phyloP scores from a whole-genome alignment of 2,329 filamentous ascomycete species.

The Colletotrichum phormii region DNA sequence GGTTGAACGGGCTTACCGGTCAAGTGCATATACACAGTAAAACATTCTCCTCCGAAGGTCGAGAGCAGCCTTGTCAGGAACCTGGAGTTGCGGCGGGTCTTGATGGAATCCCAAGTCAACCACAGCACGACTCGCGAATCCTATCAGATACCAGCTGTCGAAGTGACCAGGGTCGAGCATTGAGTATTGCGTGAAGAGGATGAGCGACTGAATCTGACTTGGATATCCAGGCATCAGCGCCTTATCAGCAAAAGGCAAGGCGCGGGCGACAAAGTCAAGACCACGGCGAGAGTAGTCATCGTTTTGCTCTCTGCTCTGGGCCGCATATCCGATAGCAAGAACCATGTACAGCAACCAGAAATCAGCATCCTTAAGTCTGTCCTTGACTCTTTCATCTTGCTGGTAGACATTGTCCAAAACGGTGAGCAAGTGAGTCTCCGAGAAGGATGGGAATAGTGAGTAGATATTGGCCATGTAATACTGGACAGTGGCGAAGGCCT shows the following conservation, averaged over 20 bases:
- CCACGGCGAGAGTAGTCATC: slow-evolving; percentile 71
- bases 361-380: slow-evolving; percentile 72
- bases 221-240: slow-evolving; percentile 88
- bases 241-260: slow-evolving; percentile 81
- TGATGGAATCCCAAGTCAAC: slow-evolving; percentile 94
- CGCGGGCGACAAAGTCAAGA: slow-evolving; percentile 68
- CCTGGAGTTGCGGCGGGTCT: slow-evolving; percentile 80
- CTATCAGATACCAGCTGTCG: slow-evolving; percentile 93
- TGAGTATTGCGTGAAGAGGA: slow-evolving; percentile 89
- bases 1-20: slow-evolving; percentile 69
- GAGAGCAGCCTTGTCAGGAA: slow-evolving; percentile 75
- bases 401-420: slow-evolving; percentile 87
- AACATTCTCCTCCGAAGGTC: slow-evolving; percentile 87
- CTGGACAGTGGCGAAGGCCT: slow-evolving; percentile 77
- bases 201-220: slow-evolving; percentile 85
- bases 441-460: slow-evolving; percentile 83
- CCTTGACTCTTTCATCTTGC: slow-evolving; percentile 65
- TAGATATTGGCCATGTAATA: slow-evolving; percentile 89
- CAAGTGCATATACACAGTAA: slow-evolving; percentile 89
- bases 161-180: slow-evolving; percentile 92
- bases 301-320: slow-evolving; percentile 77
- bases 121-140: slow-evolving; percentile 87
- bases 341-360: slow-evolving; percentile 92
- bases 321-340: slow-evolving; percentile 82
- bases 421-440: slow-evolving; percentile 81